Evolutionary conservation across 163 green algal genomes (phyloP).

Genomic region (Scenedesmus sp.): DNA sequence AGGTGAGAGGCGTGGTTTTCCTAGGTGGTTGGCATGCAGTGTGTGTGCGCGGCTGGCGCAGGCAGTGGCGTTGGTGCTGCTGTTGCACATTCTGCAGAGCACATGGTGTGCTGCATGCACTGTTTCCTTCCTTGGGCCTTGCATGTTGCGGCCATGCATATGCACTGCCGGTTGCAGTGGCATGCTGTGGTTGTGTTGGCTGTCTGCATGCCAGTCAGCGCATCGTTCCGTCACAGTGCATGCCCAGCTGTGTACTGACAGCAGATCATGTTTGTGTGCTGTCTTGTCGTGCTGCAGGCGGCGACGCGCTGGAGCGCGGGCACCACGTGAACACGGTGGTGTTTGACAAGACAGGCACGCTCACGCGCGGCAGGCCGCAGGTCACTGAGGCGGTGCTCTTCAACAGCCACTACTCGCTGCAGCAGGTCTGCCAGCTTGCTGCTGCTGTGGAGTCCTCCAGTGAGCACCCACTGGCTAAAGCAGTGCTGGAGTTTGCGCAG

Average conservation of each 20-base stretch:
- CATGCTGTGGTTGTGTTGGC: not conserved
- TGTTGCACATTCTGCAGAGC: not conserved
- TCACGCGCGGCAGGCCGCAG: constrained; percentile 86
- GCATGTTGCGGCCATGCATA: not conserved
- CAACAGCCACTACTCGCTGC: constrained; percentile 19
- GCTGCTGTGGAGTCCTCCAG: constrained; percentile 85
- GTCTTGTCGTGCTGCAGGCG: constrained; percentile 61
- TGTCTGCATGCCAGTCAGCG: not conserved
- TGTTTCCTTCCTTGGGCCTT: not conserved
- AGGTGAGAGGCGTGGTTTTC: constrained; percentile 54
- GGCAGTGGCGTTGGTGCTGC: not conserved
- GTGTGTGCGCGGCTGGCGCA: not conserved
- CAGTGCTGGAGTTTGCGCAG: constrained; percentile 76
- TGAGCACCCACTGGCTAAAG: constrained; percentile 94
- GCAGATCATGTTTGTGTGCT: not conserved
- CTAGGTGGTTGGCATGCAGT: too few relatives aligned
- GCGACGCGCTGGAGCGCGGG: constrained; percentile 90
- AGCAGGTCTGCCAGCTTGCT: constrained; percentile 62
- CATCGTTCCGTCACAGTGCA: not conserved
- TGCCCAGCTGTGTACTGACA: not conserved
- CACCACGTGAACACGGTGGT: constrained; percentile 84
- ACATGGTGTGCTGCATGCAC: not conserved
- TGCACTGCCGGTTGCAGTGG: too few relatives aligned
- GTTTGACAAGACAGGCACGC: constrained; percentile 99
- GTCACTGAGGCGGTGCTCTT: constrained; percentile 39